A percentile compares a stretch with the other conserved stretches of the same genome.
These are phyloP conservation scores for Sphaerobolus stellatus DNA, from an alignment of 1,284 basidiomycete species.

Conservation along the genomic window DNA sequence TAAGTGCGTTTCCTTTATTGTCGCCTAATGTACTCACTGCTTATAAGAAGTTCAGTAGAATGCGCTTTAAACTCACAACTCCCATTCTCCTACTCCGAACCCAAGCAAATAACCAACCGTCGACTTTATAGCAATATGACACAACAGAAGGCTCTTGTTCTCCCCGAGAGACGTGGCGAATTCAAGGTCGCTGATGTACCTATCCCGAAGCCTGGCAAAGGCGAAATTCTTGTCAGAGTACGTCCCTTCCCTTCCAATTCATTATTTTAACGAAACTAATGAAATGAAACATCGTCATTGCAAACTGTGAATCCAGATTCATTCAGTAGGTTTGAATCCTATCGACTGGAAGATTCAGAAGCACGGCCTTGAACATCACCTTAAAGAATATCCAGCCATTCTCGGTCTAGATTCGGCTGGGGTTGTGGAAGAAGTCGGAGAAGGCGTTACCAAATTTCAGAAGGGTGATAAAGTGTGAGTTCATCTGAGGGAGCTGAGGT, in stretches of 20 bases:
- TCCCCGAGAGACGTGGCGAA: conserved; percentile 20
- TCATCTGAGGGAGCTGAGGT: conserved; percentile 13
- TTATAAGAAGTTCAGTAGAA: no score
- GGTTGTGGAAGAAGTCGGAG: conserved; percentile 52
- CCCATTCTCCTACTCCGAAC: no score
- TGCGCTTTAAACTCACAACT: no score
- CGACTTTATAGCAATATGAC: no score
- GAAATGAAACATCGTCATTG: background rate
- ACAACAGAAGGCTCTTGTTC: conserved; percentile 28
- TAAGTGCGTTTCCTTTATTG: no score
- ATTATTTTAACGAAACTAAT: conserved; percentile 23
- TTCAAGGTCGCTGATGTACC: conserved; percentile 23
- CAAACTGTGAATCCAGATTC: background rate
- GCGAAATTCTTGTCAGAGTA: conserved; percentile 46
- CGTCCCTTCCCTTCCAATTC: background rate
- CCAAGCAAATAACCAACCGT: no score
- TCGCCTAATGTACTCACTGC: no score
- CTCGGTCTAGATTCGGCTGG: conserved; percentile 62
- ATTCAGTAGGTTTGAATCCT: conserved; percentile 41
- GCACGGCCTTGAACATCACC: conserved; percentile 26
- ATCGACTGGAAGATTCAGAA: conserved; percentile 48
- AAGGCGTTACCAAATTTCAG: conserved; percentile 47
- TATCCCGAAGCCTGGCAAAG: conserved; percentile 38
- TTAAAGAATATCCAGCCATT: conserved; percentile 41
- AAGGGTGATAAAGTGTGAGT: conserved; percentile 60